Base-by-base conservation (phyloP, 148 eudicot genomes). In the Nepenthes gracilis region DNA sequence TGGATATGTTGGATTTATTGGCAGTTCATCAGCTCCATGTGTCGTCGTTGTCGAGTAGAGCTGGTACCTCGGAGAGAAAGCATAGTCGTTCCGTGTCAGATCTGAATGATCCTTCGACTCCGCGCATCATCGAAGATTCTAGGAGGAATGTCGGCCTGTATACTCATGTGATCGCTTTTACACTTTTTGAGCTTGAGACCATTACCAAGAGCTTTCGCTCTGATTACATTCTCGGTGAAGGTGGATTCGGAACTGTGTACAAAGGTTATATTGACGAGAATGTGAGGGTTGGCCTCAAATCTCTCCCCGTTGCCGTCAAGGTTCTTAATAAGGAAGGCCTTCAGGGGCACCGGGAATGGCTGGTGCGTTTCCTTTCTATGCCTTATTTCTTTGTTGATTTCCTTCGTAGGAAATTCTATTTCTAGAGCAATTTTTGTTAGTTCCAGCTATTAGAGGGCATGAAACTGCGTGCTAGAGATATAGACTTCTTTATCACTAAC, bases 311-410 rank as follows among this genome's bases (percentile, higher is more conserved):
- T 72, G 97, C 95, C 65, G 95, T 90, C 47, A 90, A 90, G 76
- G 95, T 90, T 55, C 90, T 90, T 36, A 90, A 90, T 80, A 90
- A 87, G 70, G 88, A 87, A 62, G 97, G 97, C 45, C 95, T 90
- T 69, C 97, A 90, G 59, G 97, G 97, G 38, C 97, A 90, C 76
- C 68, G 95, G 4, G 97, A 90, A 70, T 90, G 97, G 95, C 95
- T 90, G 47, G 91, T 88, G 74, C 67, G 88, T 78, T 58, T 53
- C 9, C 43, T 62, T 43, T 13, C 7, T 43, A 10, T 9, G 11
- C 48, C 48, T 45, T 6, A 11, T 11, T 11, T 45, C 48, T 45
- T 45, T 1, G 0, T 5, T 45, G 48, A 6, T 45, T 11, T 45
- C 11, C 48, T 45, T 11, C 11, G 6, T 1, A 5, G 48, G 23